Evolutionary conservation across 2,329 filamentous ascomycete genomes (phyloP).

Genomic region (Ploettnerulaceae sp.): DNA sequence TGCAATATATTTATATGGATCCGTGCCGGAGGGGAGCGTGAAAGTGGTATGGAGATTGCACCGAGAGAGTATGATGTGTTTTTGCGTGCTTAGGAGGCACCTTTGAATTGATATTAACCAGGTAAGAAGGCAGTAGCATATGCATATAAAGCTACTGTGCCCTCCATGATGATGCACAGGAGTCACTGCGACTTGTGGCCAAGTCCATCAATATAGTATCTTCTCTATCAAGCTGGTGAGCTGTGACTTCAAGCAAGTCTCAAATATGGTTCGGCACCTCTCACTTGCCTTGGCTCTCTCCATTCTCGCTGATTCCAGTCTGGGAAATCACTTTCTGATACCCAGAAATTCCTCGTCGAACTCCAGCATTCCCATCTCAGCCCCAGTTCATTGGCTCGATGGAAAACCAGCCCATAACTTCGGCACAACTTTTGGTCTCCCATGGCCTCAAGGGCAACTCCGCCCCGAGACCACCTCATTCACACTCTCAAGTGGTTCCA

Average conservation of each 20-base stretch:
- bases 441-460: conserved; percentile 20
- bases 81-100: too few relatives aligned
- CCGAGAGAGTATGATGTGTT: too few relatives aligned
- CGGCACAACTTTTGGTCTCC: conserved; percentile 24
- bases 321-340: not conserved
- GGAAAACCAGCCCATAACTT: conserved; percentile 17
- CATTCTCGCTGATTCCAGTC: not conserved
- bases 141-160: too few relatives aligned
- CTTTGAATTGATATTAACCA: too few relatives aligned
- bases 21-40: too few relatives aligned
- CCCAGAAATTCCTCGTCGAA: not conserved
- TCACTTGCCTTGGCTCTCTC: not conserved
- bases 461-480: conserved; percentile 17
- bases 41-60: too few relatives aligned
- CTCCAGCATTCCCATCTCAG: conserved; percentile 9
- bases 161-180: too few relatives aligned
- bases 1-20: too few relatives aligned
- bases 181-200: too few relatives aligned
- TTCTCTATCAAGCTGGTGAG: too few relatives aligned
- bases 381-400: conserved; percentile 21
- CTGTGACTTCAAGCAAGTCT: not conserved
- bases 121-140: too few relatives aligned
- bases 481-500: conserved; percentile 8
- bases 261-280: not conserved
- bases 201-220: too few relatives aligned